These are phyloP conservation scores for Citropsis articulata DNA, from an alignment of 345 rosid genomes.

Conservation along the genomic window DNA sequence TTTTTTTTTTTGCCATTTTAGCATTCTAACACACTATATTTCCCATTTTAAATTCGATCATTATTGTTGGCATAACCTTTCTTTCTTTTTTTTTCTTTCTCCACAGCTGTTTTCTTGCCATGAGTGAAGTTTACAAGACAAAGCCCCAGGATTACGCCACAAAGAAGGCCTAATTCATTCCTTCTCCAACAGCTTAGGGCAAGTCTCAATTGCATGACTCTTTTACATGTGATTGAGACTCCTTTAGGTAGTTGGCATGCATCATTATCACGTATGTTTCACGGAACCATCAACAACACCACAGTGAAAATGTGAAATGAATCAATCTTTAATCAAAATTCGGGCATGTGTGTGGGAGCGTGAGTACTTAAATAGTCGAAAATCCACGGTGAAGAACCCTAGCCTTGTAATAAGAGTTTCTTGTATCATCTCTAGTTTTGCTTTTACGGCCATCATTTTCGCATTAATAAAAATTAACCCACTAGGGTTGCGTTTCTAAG, in stretches of 20 bases:
- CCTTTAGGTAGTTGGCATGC: conserved; percentile 12
- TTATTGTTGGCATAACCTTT: not conserved
- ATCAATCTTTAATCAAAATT: not conserved
- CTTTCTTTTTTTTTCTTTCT: not conserved
- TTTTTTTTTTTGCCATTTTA: not conserved
- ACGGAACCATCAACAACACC: conserved; percentile 6
- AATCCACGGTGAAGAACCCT: conserved; percentile 9
- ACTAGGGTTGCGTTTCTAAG: conserved; percentile 15
- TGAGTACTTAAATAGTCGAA: not conserved
- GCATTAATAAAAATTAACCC: not conserved
- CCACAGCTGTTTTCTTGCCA: not conserved
- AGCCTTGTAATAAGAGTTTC: not conserved
- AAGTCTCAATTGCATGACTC: conserved; percentile 32
- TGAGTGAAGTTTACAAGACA: conserved; percentile 17
- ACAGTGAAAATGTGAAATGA: conserved; percentile 1
- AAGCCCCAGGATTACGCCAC: conserved; percentile 23
- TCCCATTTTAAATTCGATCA: not conserved
- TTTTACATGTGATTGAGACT: conserved; percentile 25
- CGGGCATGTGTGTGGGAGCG: not conserved
- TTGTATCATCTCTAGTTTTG: not conserved
- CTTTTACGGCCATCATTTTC: conserved; percentile 9
- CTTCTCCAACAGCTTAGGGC: conserved; percentile 14
- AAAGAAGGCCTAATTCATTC: conserved; percentile 22
- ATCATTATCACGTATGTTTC: not conserved
- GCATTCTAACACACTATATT: not conserved